Conservation (phyloP, 768 basidiomycete species). For the Strobilomyces echinocephalus region DNA sequence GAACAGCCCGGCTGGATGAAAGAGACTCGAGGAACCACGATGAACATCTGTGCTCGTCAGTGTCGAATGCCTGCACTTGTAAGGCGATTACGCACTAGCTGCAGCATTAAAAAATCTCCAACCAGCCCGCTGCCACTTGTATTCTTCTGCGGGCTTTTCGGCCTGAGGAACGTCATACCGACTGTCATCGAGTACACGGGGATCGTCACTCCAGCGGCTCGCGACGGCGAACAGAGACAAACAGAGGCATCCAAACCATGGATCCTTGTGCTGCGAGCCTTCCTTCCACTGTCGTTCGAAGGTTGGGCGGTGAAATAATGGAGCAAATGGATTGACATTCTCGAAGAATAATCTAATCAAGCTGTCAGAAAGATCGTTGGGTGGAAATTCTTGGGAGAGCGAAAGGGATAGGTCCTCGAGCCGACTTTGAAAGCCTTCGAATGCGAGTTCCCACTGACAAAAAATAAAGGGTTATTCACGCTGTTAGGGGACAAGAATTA, state of each 20-base stretch:
- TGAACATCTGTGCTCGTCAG: constrained; percentile 42
- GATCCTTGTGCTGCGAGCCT: constrained; percentile 48
- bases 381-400: constrained; percentile 51
- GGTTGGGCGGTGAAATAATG: constrained; percentile 66
- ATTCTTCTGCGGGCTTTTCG: constrained; percentile 24
- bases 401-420: constrained; percentile 28
- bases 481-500: background rate
- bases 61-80: background rate
- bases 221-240: constrained; percentile 65
- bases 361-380: constrained; percentile 49
- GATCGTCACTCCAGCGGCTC: constrained; percentile 60
- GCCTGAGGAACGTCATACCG: constrained; percentile 20
- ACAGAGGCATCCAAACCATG: constrained; percentile 59
- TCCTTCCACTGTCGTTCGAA: constrained; percentile 61
- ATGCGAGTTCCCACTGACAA: constrained; percentile 54
- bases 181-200: constrained; percentile 45
- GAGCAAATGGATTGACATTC: constrained; percentile 53
- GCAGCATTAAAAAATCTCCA: constrained; percentile 56
- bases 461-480: background rate
- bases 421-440: constrained; percentile 41
- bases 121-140: constrained; percentile 52
- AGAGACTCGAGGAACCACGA: constrained; percentile 44
- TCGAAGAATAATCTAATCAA: constrained; percentile 70
- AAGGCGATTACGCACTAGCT: constrained; percentile 37
- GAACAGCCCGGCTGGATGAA: constrained; percentile 55